A percentile compares a stretch with the other conserved stretches of the same genome.
phyloP scores from a whole-genome alignment of 495 filamentous ascomycete genomes.

The Lasiosphaeriaceae sp. region DNA sequence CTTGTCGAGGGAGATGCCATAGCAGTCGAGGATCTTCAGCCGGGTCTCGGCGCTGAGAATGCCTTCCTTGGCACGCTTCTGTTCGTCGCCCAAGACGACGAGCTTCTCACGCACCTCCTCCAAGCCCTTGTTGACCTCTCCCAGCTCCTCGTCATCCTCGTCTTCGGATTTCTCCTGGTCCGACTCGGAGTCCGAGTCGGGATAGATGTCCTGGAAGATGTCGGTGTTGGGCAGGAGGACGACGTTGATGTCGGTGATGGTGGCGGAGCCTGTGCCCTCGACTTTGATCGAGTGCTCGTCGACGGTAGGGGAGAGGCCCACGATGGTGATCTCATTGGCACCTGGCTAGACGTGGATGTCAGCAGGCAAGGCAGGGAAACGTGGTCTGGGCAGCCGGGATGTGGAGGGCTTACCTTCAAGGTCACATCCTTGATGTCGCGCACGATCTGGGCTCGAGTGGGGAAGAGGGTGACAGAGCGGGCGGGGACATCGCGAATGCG shows the following conservation, averaged over 20 bases:
- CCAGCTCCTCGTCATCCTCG: conserved; percentile 30
- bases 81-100: conserved; percentile 20
- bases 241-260: conserved; percentile 64
- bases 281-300: conserved; percentile 69
- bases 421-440: conserved; percentile 59
- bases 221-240: conserved; percentile 58
- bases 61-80: conserved; percentile 27
- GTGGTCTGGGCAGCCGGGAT: too few species aligned
- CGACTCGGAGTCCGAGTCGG: conserved; percentile 41
- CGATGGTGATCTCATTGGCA: conserved; percentile 59
- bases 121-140: conserved; percentile 22
- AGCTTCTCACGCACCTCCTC: conserved; percentile 25
- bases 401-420: conserved; percentile 57
- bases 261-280: conserved; percentile 58
- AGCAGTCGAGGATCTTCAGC: conserved; percentile 42
- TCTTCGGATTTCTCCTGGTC: conserved; percentile 30
- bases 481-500: conserved; percentile 53
- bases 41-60: conserved; percentile 35
- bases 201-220: conserved; percentile 54
- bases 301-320: conserved; percentile 60
- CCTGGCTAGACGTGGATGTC: conserved; percentile 42
- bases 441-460: conserved; percentile 56
- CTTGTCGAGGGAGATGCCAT: conserved; percentile 34
- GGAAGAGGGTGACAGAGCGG: conserved; percentile 59
- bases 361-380: neutral